Base-by-base conservation (phyloP, 2,329 filamentous ascomycete genomes). In the Periconia sp. region DNA sequence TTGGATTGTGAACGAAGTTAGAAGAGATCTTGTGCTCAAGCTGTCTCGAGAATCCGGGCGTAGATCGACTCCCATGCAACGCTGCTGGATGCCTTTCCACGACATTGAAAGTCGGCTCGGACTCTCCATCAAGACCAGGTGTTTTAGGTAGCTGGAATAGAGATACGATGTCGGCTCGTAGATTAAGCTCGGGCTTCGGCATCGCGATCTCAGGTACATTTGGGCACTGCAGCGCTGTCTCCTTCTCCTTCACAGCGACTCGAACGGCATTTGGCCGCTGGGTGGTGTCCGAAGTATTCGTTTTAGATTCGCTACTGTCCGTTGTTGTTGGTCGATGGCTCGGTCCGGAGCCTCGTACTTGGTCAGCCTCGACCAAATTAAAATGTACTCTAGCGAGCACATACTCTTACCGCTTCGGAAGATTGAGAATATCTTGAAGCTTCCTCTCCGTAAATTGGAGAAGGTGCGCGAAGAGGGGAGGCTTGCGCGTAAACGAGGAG, bases 331-430 rank as follows among this genome's bases (percentile, higher is more conserved):
- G 38, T 10, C 26, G 40, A 25, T 48, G 38, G 34, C 44, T 46
- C 11, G 46, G 40, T 19, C 36, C 16, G 15, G 56, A 62, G 40
- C 52, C 63, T 63, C 18, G 5, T 4, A 6, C 28, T 19, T 8
- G 9, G 15, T 57, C 16, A 55, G 40, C 23, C 33, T 31, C 7
- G 11, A 25, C 22, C 11, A 19, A 8, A 4, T 31, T 9, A 6
- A 16, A 4, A 31, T 9, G 6, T 16, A 15, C 9, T 17, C n/a
- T n/a, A n/a, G n/a, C n/a, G n/a, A 10, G 11, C 11, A 24, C 31
- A 32, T 53, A 62, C 66, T 57, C 55, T 65, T 69, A 22, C 54
- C 53, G 40, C 47, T 57, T n/a, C 65, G 58, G 28, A 70, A 67
- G 34, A 68, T 57, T 8, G 66, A 68, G 35, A 68, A 54, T 35